Base-by-base conservation (phyloP, 805 yeast species). In the Ogataea corticis region DNA sequence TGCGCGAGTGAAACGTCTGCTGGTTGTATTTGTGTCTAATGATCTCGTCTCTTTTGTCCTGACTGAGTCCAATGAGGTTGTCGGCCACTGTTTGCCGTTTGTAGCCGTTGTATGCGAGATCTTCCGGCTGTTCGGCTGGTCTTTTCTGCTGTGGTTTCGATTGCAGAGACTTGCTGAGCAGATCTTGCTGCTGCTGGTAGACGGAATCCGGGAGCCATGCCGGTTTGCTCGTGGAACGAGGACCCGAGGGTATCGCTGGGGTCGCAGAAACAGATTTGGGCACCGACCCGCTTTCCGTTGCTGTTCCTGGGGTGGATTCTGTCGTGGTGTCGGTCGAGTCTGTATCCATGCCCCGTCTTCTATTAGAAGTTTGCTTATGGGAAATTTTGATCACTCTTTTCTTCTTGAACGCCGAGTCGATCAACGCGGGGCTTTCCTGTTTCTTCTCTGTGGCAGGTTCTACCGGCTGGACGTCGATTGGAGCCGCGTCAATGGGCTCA, bases 11-110 rank as follows among this genome's bases (percentile, higher is more conserved):
- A 52, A 79, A 77, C 0, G 96, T 84, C 57, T 95, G 77, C 53
- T 86, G 85, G 65, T 94, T 94, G 65, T 94, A 94, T 66, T 89
- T 97, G 39, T 77, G 73, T 51, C 90, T 74, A 27, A 94, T 95
- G 44, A 87, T 76, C 37, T 80, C 79, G 56, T 86, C 87, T 44
- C 79, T 62, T 23, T 54, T 57, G 57, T 54, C 66, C 37, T 64
- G 62, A 12, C 70, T 67, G 7, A 73, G 57, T 28, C 65, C 70
- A 46, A 65, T 66, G 47, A 54, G 44, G 42, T 54, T 53, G 21
- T 45, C 55, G 36, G 58, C 47, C 41, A 61, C 39, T 25, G 39
- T 25, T 12, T 30, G 32, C 11, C 40, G 45, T 27, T 30, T 42
- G 28, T 32, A 33, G 38, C 25, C 9, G 43, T 28, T 37, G 38